These are phyloP conservation scores for Conticribra weissflogii DNA, from an alignment of 108 stramenopile genomes.

Conservation along the genomic window DNA sequence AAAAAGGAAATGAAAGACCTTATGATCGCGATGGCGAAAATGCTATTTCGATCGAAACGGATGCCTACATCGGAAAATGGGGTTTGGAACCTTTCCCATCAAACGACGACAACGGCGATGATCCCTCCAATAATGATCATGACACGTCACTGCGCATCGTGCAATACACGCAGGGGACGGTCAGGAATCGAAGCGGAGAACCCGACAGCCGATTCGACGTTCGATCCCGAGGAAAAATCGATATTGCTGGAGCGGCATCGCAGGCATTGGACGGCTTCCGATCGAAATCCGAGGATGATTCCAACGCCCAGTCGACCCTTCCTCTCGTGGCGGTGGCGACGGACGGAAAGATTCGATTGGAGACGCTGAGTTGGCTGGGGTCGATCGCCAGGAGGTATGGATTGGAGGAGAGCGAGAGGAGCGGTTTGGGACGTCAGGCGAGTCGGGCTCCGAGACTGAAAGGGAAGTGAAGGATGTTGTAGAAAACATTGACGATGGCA, in stretches of 20 bases:
- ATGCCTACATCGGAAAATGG: slow-evolving; percentile 23
- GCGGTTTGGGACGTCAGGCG: slow-evolving; percentile 64
- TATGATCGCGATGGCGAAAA: slow-evolving; percentile 11
- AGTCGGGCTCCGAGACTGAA: slow-evolving; percentile 45
- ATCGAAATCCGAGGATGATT: too few relatives aligned
- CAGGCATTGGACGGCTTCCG: slow-evolving; percentile 81
- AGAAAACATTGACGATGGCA: too few relatives aligned
- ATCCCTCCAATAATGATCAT: not conserved
- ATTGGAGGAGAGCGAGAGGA: slow-evolving; percentile 57
- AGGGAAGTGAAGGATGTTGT: not conserved
- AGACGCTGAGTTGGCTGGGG: slow-evolving; percentile 86
- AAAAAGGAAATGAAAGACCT: slow-evolving; percentile 9
- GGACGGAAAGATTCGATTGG: slow-evolving; percentile 65
- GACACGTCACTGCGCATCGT: not conserved
- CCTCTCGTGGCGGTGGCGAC: slow-evolving; percentile 70
- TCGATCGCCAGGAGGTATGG: slow-evolving; percentile 89
- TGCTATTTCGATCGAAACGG: slow-evolving; percentile 39
- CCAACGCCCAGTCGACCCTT: slow-evolving; percentile 16
- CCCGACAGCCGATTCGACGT: slow-evolving; percentile 89
- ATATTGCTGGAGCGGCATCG: slow-evolving; percentile 71
- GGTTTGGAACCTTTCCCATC: not conserved
- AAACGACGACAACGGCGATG: not conserved
- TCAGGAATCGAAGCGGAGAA: slow-evolving; percentile 83
- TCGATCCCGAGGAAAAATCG: slow-evolving; percentile 74
- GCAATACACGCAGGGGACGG: slow-evolving; percentile 63